These are phyloP conservation scores for Cryptosporidium viatorum DNA, from an alignment of 169 alveolate species.

Conservation along the genomic window DNA sequence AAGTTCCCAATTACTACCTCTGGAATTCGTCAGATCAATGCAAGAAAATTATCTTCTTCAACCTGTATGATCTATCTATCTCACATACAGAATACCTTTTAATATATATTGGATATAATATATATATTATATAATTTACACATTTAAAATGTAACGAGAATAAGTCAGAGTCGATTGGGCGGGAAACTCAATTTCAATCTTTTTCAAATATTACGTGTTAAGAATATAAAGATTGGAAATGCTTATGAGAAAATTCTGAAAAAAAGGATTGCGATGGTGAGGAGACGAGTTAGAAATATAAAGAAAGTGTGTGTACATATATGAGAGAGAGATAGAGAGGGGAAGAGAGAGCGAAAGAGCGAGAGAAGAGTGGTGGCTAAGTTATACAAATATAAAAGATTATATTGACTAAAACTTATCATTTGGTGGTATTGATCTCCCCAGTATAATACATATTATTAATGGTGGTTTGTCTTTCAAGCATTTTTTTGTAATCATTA, in stretches of 20 bases:
- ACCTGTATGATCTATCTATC: background rate
- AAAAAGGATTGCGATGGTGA: background rate
- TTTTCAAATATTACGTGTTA: background rate
- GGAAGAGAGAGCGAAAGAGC: background rate
- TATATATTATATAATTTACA: background rate
- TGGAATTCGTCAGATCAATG: background rate
- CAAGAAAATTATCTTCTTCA: background rate
- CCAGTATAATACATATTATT: conserved; percentile 59
- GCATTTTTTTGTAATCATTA: conserved; percentile 48
- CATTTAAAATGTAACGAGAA: background rate
- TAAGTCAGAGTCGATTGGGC: conserved; percentile 9
- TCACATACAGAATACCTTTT: background rate
- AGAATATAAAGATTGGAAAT: background rate
- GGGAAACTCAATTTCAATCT: background rate
- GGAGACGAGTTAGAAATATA: no score
- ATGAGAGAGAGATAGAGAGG: background rate
- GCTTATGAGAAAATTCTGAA: background rate
- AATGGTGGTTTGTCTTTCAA: conserved; percentile 31
- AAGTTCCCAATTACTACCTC: background rate
- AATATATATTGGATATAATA: background rate
- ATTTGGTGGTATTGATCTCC: background rate
- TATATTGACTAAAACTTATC: background rate
- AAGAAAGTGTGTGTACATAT: background rate
- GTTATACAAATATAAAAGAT: no score
- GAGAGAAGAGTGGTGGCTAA: background rate